Evolutionary conservation across 306 rosid species (phyloP).

Genomic region (Acacia acuminata): DNA sequence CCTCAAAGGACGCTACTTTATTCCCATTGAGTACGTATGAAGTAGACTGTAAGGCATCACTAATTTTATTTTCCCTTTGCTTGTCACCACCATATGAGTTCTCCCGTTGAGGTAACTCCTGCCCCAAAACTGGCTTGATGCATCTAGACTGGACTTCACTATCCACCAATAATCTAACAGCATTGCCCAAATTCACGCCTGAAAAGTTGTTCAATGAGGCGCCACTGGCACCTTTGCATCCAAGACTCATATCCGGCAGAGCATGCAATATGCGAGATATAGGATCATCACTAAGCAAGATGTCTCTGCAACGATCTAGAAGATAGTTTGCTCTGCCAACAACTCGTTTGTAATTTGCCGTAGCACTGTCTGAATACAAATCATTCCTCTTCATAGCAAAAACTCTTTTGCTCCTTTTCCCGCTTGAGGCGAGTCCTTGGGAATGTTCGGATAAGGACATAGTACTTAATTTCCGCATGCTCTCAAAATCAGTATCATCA

Average conservation of each 20-base stretch:
- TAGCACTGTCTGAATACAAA: background rate
- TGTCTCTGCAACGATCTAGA: conserved; percentile 46
- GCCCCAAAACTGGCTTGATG: background rate
- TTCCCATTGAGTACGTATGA: conserved; percentile 17
- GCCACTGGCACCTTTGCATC: background rate
- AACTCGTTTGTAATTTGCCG: conserved; percentile 29
- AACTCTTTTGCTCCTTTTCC: conserved; percentile 54
- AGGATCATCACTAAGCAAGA: conserved; percentile 66
- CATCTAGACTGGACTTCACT: conserved; percentile 15
- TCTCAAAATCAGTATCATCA: conserved; percentile 10
- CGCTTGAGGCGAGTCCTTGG: conserved; percentile 41
- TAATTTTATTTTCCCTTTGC: conserved; percentile 16
- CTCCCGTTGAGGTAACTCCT: background rate
- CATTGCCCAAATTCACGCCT: conserved; percentile 1
- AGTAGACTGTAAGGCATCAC: conserved; percentile 28
- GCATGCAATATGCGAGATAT: conserved; percentile 35
- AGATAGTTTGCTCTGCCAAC: conserved; percentile 50
- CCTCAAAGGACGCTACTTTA: conserved; percentile 31
- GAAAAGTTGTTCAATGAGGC: background rate
- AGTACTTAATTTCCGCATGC: background rate
- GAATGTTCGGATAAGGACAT: conserved; percentile 44
- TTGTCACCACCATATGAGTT: background rate
- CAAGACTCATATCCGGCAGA: conserved; percentile 13
- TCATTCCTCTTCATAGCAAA: conserved; percentile 44
- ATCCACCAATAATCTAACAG: conserved; percentile 14